phyloP scores from a whole-genome alignment of 805 yeast species.

The Candida dajiaensis region DNA sequence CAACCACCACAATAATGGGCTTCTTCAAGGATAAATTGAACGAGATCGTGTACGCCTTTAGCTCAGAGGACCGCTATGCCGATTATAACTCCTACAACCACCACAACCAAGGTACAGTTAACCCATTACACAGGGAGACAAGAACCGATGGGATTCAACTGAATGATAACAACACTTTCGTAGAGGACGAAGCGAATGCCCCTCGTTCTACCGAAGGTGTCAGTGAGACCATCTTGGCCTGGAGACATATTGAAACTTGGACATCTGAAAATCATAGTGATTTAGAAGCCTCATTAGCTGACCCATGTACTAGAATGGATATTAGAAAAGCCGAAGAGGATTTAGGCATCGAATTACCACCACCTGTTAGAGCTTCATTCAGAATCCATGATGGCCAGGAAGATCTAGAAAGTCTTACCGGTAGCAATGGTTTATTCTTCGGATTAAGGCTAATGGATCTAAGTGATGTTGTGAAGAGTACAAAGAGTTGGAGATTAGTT shows the following conservation, averaged over 20 bases:
- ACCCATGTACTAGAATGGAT: slow-evolving; percentile 76
- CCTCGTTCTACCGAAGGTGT: slow-evolving; percentile 50
- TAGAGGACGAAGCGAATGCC: slow-evolving; percentile 22
- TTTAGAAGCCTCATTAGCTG: slow-evolving; percentile 68
- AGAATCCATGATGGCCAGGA: slow-evolving; percentile 91
- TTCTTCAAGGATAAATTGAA: slow-evolving; percentile 40
- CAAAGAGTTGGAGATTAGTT: slow-evolving; percentile 80
- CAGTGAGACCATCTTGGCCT: slow-evolving; percentile 68
- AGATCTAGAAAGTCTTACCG: slow-evolving; percentile 63
- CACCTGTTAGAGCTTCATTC: slow-evolving; percentile 74
- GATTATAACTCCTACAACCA: slow-evolving; percentile 48
- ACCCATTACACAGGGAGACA: not conserved
- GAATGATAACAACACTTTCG: slow-evolving; percentile 29
- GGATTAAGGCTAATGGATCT: slow-evolving; percentile 76
- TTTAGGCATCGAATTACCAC: slow-evolving; percentile 66
- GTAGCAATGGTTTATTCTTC: slow-evolving; percentile 65
- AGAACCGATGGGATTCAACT: slow-evolving; percentile 12
- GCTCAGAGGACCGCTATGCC: slow-evolving; percentile 65
- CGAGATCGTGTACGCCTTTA: slow-evolving; percentile 56
- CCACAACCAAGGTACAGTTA: slow-evolving; percentile 16
- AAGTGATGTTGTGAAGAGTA: slow-evolving; percentile 75
- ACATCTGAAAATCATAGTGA: slow-evolving; percentile 74
- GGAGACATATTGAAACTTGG: slow-evolving; percentile 91
- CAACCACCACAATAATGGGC: slow-evolving; percentile 25
- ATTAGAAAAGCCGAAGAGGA: slow-evolving; percentile 80